phyloP scores from a whole-genome alignment of 1,284 basidiomycete species.

The Apiotrichum siamense region DNA sequence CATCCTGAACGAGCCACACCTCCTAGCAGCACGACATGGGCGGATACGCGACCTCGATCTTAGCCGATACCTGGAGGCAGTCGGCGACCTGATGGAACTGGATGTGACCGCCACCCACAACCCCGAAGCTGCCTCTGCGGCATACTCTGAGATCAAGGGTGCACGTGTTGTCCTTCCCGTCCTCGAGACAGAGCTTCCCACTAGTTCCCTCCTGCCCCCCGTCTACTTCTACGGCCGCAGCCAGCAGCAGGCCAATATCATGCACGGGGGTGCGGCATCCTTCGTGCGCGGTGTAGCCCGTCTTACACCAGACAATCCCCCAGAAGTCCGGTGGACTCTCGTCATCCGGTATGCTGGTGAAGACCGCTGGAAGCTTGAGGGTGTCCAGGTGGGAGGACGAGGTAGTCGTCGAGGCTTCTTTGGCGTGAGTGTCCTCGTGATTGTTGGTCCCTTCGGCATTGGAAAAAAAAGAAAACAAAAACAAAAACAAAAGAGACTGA shows the following conservation, averaged over 20 bases:
- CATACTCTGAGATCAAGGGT: neutral
- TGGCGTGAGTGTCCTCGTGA: constrained; percentile 38
- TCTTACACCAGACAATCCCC: constrained; percentile 40
- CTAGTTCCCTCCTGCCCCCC: constrained; percentile 28
- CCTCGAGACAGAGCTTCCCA: constrained; percentile 25
- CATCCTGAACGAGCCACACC: constrained; percentile 31
- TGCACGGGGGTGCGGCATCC: neutral
- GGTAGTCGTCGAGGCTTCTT: constrained; percentile 37
- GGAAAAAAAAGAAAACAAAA: too few relatives aligned
- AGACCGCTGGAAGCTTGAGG: constrained; percentile 24
- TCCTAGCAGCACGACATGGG: constrained; percentile 14
- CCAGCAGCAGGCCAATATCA: neutral
- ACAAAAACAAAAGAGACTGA: too few relatives aligned
- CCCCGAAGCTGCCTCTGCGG: neutral
- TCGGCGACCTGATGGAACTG: constrained; percentile 38
- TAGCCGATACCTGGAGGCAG: constrained; percentile 32
- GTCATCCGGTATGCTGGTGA: constrained; percentile 36
- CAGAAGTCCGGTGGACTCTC: constrained; percentile 41
- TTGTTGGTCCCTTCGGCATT: too few relatives aligned
- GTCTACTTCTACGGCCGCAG: constrained; percentile 33
- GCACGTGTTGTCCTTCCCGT: constrained; percentile 10
- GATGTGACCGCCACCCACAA: constrained; percentile 16
- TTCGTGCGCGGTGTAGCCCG: constrained; percentile 17
- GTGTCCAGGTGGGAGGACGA: constrained; percentile 39
- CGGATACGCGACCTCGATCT: constrained; percentile 30